These are phyloP conservation scores for Pseudozyma hubeiensis DNA, from an alignment of 1,284 basidiomycete genomes.

Conservation along the genomic window DNA sequence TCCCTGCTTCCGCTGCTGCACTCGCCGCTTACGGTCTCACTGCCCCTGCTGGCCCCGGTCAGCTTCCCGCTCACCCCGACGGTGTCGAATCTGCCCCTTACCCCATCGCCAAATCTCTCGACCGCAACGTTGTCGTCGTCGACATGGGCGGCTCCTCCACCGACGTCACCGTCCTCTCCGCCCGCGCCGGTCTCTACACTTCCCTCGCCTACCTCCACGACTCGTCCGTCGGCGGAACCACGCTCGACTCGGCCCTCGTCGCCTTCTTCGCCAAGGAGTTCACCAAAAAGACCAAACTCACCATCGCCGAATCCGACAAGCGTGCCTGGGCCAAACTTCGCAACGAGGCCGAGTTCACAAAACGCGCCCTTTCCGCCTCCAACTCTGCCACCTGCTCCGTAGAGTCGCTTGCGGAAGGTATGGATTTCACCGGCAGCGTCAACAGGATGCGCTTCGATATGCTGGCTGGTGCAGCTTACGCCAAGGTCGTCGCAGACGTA, in stretches of 20 bases:
- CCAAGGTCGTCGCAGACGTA: slow-evolving; percentile 76
- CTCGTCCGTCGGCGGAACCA: slow-evolving; percentile 74
- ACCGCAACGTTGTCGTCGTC: slow-evolving; percentile 74
- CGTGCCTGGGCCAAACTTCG: slow-evolving; percentile 93
- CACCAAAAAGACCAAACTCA: slow-evolving; percentile 91
- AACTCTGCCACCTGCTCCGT: slow-evolving; percentile 88
- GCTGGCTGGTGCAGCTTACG: slow-evolving; percentile 81
- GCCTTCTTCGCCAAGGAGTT: slow-evolving; percentile 96
- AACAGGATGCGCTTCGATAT: slow-evolving; percentile 95
- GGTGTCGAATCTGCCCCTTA: slow-evolving; percentile 69
- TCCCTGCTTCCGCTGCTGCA: slow-evolving; percentile 84
- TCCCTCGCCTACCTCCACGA: slow-evolving; percentile 72
- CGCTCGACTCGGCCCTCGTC: slow-evolving; percentile 85
- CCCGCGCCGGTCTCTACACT: slow-evolving; percentile 73
- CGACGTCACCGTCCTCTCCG: slow-evolving; percentile 72
- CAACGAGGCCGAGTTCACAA: slow-evolving; percentile 93
- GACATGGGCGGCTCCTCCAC: slow-evolving; percentile 75
- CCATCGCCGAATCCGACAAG: slow-evolving; percentile 73
- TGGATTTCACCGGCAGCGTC: slow-evolving; percentile 91
- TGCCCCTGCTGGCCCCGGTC: slow-evolving; percentile 71
- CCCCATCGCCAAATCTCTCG: slow-evolving; percentile 70
- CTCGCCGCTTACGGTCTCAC: slow-evolving; percentile 73
- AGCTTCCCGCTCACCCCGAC: slow-evolving; percentile 64
- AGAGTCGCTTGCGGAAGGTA: slow-evolving; percentile 92
- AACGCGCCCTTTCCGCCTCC: slow-evolving; percentile 89